These are phyloP conservation scores for Coprinopsis marcescibilis DNA, from an alignment of 768 basidiomycete species.

Conservation along the genomic window DNA sequence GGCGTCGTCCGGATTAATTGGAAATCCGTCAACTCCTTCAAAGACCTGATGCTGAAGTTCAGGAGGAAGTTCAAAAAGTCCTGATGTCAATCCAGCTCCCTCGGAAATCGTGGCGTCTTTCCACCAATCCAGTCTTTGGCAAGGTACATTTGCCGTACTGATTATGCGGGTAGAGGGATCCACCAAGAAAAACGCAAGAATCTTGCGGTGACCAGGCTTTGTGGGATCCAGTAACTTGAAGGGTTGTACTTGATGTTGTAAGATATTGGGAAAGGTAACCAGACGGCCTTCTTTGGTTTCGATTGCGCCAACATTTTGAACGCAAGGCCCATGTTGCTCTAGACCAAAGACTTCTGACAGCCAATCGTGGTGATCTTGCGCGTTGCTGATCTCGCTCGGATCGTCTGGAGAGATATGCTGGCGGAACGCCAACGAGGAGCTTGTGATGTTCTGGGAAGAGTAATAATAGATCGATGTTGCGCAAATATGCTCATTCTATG, in stretches of 20 bases:
- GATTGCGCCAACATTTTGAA: slow-evolving; percentile 23
- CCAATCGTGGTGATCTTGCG: slow-evolving; percentile 20
- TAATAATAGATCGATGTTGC: slow-evolving; percentile 24
- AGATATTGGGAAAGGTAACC: slow-evolving; percentile 31
- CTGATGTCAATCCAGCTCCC: background rate
- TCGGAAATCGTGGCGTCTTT: slow-evolving; percentile 9
- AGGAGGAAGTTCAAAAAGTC: no score
- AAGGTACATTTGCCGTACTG: slow-evolving; percentile 22
- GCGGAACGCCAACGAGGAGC: slow-evolving; percentile 17
- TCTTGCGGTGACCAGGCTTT: slow-evolving; percentile 34
- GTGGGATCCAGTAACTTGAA: slow-evolving; percentile 29
- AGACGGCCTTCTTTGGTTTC: slow-evolving; percentile 24
- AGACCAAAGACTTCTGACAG: slow-evolving; percentile 16
- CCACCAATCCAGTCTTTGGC: slow-evolving; percentile 26
- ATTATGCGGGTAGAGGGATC: slow-evolving; percentile 23
- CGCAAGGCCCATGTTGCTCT: slow-evolving; percentile 7
- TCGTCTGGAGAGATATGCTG: slow-evolving; percentile 1
- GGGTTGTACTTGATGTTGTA: slow-evolving; percentile 30
- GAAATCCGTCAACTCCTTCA: slow-evolving; percentile 20
- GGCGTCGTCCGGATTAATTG: slow-evolving; percentile 23
- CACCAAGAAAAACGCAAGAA: slow-evolving; percentile 34
- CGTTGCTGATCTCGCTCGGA: slow-evolving; percentile 7
- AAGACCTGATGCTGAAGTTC: slow-evolving; percentile 22
- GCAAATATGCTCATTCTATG: slow-evolving; percentile 23
- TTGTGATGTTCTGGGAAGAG: slow-evolving; percentile 27